Evolutionary conservation across 2,329 filamentous ascomycete genomes (phyloP), one percentile per base, ranked within the genome.

Genomic region (Sclerotinia nivalis): DNA sequence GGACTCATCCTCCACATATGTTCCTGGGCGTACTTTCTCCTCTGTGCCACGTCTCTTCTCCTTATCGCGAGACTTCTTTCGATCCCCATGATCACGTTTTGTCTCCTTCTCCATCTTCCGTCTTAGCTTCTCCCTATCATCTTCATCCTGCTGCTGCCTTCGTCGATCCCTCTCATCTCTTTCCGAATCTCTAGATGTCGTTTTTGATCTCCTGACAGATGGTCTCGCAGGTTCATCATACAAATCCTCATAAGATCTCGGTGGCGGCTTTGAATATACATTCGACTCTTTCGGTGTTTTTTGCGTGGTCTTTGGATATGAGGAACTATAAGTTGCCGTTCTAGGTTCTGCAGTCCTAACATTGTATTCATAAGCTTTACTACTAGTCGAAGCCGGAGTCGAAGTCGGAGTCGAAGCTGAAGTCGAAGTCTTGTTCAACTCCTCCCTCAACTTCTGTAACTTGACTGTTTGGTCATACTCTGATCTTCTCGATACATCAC

Each of bases 401-500:
- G 66, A 9, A 37, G 37, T 59, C 78, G 73, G 73, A 76, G 54
- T 67, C 78, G 73, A 73, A 77, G 58, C 76, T 18, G 65, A 50
- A 34, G 54, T 34, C 10, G 65, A 40, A 40, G 37, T 68, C 45
- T 69, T 68, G 58, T 74, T 74, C 74, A 76, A 79, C 77, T 80
- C 86, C 81, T 80, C 87, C 88, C 78, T 86, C 86, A 76, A 81
- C 78, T 90, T 87, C 65, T 87, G 87, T 72, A 94, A 80, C 76
- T 85, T 88, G 72, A 91, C 84, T 78, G 90, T 86, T 66, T 93
- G 89, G 80, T 98, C 93, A 80, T 97, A 97, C 74, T 89, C 88
- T 70, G 83, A 81, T 71, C 93, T 85, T 78, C 90, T 88, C 9
- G 83, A 84, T 40, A 95, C 91, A 78, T 97, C 90, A 77, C 88